Evolutionary conservation across 768 basidiomycete genomes (phyloP).

Genomic region (Kwoniella sp.): DNA sequence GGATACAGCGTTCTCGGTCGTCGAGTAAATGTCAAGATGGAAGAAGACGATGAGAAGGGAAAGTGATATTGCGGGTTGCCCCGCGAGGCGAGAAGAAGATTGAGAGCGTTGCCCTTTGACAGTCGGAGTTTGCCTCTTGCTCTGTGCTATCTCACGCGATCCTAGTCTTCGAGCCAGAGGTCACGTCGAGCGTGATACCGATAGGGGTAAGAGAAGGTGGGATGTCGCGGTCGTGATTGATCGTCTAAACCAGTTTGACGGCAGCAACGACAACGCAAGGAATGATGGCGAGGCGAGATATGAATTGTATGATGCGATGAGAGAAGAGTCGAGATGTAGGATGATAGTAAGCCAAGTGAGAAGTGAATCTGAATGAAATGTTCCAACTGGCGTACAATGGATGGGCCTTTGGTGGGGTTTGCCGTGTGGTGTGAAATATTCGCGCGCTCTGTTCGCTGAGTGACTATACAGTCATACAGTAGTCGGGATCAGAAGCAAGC

Average conservation of each 20-base stretch:
- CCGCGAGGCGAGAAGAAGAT: background rate
- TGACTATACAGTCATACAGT: background rate
- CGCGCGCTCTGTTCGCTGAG: background rate
- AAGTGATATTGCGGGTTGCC: background rate
- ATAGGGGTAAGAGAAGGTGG: background rate
- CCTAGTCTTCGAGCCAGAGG: background rate
- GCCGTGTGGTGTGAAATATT: background rate
- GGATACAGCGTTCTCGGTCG: slow-evolving; percentile 1
- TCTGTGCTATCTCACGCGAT: slow-evolving; percentile 1
- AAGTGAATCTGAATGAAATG: slow-evolving; percentile 1
- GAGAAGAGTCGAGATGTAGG: no score
- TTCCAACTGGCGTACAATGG: slow-evolving; percentile 1
- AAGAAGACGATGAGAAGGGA: background rate
- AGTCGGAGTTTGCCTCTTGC: slow-evolving; percentile 3
- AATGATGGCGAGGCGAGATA: background rate
- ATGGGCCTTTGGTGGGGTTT: background rate
- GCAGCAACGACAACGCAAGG: background rate
- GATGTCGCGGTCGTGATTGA: background rate
- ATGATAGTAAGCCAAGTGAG: no score
- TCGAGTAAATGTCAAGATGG: background rate
- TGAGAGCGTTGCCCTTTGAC: slow-evolving; percentile 1
- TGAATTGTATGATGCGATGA: background rate
- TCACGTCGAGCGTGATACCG: background rate
- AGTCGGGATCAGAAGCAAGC: background rate
- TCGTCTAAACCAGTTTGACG: slow-evolving; percentile 3